These are phyloP conservation scores for Knoxdaviesia proteae DNA, from an alignment of 2,329 filamentous ascomycete species.

Conservation along the genomic window DNA sequence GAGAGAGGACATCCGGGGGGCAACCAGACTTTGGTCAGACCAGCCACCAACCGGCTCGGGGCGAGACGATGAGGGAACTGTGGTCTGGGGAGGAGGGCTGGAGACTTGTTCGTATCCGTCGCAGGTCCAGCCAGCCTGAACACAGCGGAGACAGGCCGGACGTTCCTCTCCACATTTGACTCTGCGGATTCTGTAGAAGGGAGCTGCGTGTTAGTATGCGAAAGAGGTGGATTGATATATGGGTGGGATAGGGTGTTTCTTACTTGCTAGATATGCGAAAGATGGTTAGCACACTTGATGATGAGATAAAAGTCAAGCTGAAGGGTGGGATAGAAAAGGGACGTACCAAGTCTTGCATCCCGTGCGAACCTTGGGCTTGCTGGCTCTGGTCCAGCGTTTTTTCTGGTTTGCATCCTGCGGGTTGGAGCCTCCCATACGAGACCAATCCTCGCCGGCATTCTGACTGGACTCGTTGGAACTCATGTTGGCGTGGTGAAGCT, in stretches of 20 bases:
- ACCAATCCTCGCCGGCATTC: too few relatives aligned
- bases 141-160: conserved; percentile 14
- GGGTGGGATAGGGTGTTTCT: conserved; percentile 3
- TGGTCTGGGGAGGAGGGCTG: conserved; percentile 1
- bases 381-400: conserved; percentile 11
- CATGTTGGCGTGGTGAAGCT: too few relatives aligned
- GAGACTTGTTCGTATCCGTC: conserved; percentile 13
- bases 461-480: too few relatives aligned
- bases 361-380: conserved; percentile 17
- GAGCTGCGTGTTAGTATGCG: neutral
- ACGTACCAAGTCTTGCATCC: conserved; percentile 18
- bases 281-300: conserved; percentile 3
- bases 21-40: too few relatives aligned
- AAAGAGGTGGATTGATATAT: neutral
- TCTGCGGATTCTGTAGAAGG: conserved; percentile 12
- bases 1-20: neutral
- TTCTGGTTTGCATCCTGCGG: too few relatives aligned
- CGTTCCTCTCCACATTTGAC: conserved; percentile 16
- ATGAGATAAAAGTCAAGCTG: neutral
- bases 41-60: conserved; percentile 2
- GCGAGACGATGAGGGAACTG: conserved; percentile 2
- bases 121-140: conserved; percentile 13
- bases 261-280: conserved; percentile 10
- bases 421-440: too few relatives aligned
- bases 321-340: neutral